Base-by-base conservation (phyloP, 257 asterid species). In the Salvia splendens region DNA sequence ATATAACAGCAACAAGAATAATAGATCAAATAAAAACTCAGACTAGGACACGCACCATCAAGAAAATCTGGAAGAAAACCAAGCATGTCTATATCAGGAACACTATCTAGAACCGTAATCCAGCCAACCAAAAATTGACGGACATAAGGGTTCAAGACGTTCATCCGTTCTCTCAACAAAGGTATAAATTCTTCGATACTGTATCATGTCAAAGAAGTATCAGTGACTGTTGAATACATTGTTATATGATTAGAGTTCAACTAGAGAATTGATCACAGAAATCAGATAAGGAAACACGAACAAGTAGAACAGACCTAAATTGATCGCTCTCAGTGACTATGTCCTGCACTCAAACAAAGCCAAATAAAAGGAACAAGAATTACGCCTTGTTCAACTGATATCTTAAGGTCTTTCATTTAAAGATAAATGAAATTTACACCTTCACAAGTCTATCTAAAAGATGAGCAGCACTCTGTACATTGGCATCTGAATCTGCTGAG, bases 381-480 rank as follows among this genome's bases (percentile, higher is more conserved):
- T 38, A 78, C 47, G 47, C 53, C 64, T 49, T 24, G 32, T 65
- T 50, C 65, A 4, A 56, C 36, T 32, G 61, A 53, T 54, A 53
- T 20, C 53, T 28, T 43, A 70, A 16, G 35, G 45, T 48, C 41
- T 62, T 12, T 24, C 35, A 16, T 3, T 12, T 28, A 6, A 41
- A 12, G 38, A 67, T 24, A 35, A 71, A 57, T 12, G 8, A 60
- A 57, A 56, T 64, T 7, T 12, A 66, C 71, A 89, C 99, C 95
- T 94, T 94, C 59, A 94, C 99, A 79, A 94, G 98, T 68, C 98
- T 88, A 75, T 94, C 99, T 68, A 94, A 83, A 69, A 94, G 99
- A 87, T 94, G 99, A 61, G 99, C 99, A 81, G 99, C 99, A 89
- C 98, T 94, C 78, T 94, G 99, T 62, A 94, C 99, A 81, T 86